Evolutionary conservation across 2,329 filamentous ascomycete species (phyloP).

Genomic region (Chrysoporthe deuterocubensis): DNA sequence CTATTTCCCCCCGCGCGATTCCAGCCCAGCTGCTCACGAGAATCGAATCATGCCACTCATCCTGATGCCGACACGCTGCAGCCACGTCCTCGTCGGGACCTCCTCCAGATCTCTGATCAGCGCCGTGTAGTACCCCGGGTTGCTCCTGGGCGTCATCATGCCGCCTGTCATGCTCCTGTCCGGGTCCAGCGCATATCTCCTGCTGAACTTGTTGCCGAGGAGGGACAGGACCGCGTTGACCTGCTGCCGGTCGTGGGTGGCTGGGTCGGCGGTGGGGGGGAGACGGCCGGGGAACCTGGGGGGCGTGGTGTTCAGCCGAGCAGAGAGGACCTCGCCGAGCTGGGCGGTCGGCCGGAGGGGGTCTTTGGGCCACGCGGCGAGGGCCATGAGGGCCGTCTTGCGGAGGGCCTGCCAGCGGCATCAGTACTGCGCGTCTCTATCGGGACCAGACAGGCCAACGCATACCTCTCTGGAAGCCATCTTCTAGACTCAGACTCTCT

Average conservation of each 20-base stretch:
- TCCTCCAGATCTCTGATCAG: constrained; percentile 66
- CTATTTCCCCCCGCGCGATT: neutral
- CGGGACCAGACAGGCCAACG: neutral
- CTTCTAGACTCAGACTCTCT: neutral
- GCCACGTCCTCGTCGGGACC: constrained; percentile 61
- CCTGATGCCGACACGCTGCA: constrained; percentile 56
- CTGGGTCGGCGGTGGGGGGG: constrained; percentile 38
- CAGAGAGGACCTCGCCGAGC: constrained; percentile 59
- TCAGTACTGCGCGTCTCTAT: neutral
- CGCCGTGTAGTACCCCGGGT: constrained; percentile 67
- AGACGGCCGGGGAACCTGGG: constrained; percentile 28
- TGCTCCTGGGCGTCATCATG: constrained; percentile 62
- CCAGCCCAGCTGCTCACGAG: constrained; percentile 42
- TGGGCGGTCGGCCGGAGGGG: constrained; percentile 65
- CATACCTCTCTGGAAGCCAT: constrained; percentile 27
- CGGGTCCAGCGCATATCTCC: constrained; percentile 44
- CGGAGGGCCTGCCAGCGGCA: constrained; percentile 19
- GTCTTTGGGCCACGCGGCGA: constrained; percentile 67
- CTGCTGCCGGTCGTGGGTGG: constrained; percentile 50
- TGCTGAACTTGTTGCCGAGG: constrained; percentile 62
- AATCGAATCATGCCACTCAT: constrained; percentile 64
- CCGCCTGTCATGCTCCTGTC: constrained; percentile 45
- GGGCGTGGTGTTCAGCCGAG: constrained; percentile 45
- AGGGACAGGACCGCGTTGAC: constrained; percentile 64
- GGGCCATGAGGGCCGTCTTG: constrained; percentile 48